phyloP scores from a whole-genome alignment of 768 basidiomycete species.

The Lyophyllum atratum region DNA sequence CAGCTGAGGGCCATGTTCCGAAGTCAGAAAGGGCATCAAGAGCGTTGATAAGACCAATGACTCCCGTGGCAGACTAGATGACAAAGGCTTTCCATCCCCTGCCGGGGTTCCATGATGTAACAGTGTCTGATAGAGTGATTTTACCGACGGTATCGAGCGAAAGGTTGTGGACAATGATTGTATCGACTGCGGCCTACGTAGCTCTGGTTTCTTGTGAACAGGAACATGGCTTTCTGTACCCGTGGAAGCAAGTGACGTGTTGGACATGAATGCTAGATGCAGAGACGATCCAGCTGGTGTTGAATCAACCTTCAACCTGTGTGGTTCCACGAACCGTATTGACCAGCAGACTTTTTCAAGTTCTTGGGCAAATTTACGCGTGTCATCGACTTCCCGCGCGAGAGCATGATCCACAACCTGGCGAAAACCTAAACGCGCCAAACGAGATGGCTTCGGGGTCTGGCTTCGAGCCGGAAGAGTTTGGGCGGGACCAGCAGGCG shows the following conservation, averaged over 20 bases:
- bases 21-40: conserved; percentile 53
- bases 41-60: conserved; percentile 58
- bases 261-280: conserved; percentile 44
- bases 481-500: conserved; percentile 18
- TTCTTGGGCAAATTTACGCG: conserved; percentile 54
- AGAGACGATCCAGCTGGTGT: conserved; percentile 36
- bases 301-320: conserved; percentile 26
- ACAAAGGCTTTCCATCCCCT: conserved; percentile 22
- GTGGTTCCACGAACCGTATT: conserved; percentile 46
- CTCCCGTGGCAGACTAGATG: conserved; percentile 56
- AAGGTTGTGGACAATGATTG: conserved; percentile 30
- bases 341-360: conserved; percentile 56
- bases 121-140: conserved; percentile 45
- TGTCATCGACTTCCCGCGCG: conserved; percentile 55
- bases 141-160: conserved; percentile 38
- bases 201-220: conserved; percentile 31
- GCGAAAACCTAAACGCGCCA: conserved; percentile 55
- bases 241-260: conserved; percentile 30
- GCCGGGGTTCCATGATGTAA: conserved; percentile 43
- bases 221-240: conserved; percentile 15
- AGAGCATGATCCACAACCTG: conserved; percentile 69
- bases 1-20: conserved; percentile 29
- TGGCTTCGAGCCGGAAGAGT: conserved; percentile 26
- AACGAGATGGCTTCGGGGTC: conserved; percentile 51
- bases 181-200: conserved; percentile 47